These are phyloP conservation scores for Barnettozyma hawaiiensis DNA, from an alignment of 1,139 yeast species.

Conservation along the genomic window DNA sequence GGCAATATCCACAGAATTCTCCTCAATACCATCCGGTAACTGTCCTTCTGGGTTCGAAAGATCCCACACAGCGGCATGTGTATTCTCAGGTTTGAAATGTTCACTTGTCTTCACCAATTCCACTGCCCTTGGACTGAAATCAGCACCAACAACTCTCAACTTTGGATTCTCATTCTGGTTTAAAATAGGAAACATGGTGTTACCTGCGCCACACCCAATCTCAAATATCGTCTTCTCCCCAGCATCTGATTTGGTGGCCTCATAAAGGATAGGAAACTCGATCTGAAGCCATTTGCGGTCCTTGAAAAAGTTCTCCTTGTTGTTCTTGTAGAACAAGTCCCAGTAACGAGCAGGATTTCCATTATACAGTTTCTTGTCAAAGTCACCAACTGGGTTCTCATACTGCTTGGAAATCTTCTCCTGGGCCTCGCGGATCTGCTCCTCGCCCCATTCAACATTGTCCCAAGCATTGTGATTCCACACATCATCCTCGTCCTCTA, in stretches of 20 bases:
- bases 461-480: slow-evolving; percentile 97
- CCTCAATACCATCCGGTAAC: slow-evolving; percentile 80
- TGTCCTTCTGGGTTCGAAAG: slow-evolving; percentile 68
- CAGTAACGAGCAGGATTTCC: slow-evolving; percentile 88
- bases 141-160: slow-evolving; percentile 76
- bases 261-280: slow-evolving; percentile 83
- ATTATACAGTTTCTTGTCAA: slow-evolving; percentile 74
- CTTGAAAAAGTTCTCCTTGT: slow-evolving; percentile 89
- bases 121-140: slow-evolving; percentile 85
- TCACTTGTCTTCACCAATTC: slow-evolving; percentile 68
- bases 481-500: slow-evolving; percentile 70
- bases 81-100: slow-evolving; percentile 55
- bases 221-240: slow-evolving; percentile 77
- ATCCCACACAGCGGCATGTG: slow-evolving; percentile 94
- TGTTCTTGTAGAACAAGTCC: slow-evolving; percentile 90
- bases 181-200: slow-evolving; percentile 87
- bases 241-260: slow-evolving; percentile 63
- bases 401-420: slow-evolving; percentile 69
- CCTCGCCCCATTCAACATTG: slow-evolving; percentile 96
- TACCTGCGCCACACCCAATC: slow-evolving; percentile 98
- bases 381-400: slow-evolving; percentile 78
- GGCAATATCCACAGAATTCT: slow-evolving; percentile 80
- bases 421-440: slow-evolving; percentile 72
- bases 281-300: slow-evolving; percentile 95
- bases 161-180: slow-evolving; percentile 76